Evolutionary conservation across 371 early-diverging fungal species (phyloP).

Genomic region (Lichtheimia ornata): DNA sequence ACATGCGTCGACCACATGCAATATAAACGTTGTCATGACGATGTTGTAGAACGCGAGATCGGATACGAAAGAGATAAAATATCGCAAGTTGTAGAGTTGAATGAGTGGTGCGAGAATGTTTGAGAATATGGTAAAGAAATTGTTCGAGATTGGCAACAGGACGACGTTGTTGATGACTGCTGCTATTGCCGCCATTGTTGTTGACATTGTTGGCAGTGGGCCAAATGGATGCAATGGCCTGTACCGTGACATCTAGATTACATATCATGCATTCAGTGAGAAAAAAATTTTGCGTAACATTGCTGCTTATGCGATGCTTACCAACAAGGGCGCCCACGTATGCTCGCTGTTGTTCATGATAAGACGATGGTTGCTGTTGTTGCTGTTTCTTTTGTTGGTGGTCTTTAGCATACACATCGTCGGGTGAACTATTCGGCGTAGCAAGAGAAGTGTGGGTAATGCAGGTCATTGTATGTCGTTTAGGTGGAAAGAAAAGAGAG

Average conservation of each 20-base stretch:
- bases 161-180: slow-evolving; percentile 7
- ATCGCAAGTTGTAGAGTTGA: slow-evolving; percentile 80
- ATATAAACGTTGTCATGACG: slow-evolving; percentile 39
- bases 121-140: slow-evolving; percentile 77
- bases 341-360: slow-evolving; percentile 27
- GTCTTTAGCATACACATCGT: background rate
- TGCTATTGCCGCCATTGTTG: slow-evolving; percentile 33
- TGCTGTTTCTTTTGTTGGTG: slow-evolving; percentile 12
- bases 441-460: slow-evolving; percentile 4
- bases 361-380: slow-evolving; percentile 8
- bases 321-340: slow-evolving; percentile 52
- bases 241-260: slow-evolving; percentile 41
- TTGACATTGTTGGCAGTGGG: slow-evolving; percentile 30
- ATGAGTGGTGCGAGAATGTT: slow-evolving; percentile 77
- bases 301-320: slow-evolving; percentile 22
- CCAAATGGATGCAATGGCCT: slow-evolving; percentile 66
- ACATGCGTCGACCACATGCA: slow-evolving; percentile 79
- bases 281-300: slow-evolving; percentile 7
- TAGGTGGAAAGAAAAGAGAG: background rate
- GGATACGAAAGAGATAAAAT: slow-evolving; percentile 69
- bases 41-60: slow-evolving; percentile 36
- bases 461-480: slow-evolving; percentile 18
- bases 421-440: background rate
- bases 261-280: background rate
- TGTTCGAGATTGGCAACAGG: slow-evolving; percentile 64